These are phyloP conservation scores for Penicillium fimorum DNA, from an alignment of 495 filamentous ascomycete genomes.

Conservation along the genomic window DNA sequence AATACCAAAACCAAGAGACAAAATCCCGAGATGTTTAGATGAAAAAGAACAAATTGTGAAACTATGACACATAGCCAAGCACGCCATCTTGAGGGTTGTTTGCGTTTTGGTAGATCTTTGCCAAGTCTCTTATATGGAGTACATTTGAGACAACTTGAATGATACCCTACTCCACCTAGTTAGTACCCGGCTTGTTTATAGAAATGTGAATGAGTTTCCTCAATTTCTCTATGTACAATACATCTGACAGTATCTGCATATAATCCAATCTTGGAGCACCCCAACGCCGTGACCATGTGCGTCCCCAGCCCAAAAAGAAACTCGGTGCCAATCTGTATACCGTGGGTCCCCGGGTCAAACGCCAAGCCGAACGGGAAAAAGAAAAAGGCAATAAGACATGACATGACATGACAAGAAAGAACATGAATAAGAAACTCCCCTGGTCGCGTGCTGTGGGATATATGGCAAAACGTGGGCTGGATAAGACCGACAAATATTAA, in stretches of 20 bases:
- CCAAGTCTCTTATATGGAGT: not conserved
- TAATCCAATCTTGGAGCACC: slow-evolving; percentile 9
- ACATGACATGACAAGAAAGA: slow-evolving; percentile 11
- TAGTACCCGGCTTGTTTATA: too few relatives aligned
- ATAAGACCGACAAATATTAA: slow-evolving; percentile 15
- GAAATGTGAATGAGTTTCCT: slow-evolving; percentile 5
- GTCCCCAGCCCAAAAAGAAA: slow-evolving; percentile 12
- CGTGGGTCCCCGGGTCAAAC: slow-evolving; percentile 25
- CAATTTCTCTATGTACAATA: slow-evolving; percentile 33
- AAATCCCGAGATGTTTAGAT: not conserved
- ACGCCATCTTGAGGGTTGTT: slow-evolving; percentile 5
- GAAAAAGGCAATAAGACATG: slow-evolving; percentile 9
- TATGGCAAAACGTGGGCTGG: slow-evolving; percentile 22
- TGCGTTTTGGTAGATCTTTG: not conserved
- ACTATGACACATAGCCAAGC: slow-evolving; percentile 2
- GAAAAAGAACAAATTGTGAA: not conserved
- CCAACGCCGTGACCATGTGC: slow-evolving; percentile 20
- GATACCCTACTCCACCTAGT: not conserved
- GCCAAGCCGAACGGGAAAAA: slow-evolving; percentile 20
- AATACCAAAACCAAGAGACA: not conserved
- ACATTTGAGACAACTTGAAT: too few relatives aligned
- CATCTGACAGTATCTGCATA: slow-evolving; percentile 22
- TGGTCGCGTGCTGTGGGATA: slow-evolving; percentile 25
- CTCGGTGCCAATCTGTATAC: slow-evolving; percentile 36
- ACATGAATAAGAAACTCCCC: slow-evolving; percentile 17